Evolutionary conservation across 1,284 basidiomycete genomes (phyloP), one percentile per base, ranked within the genome.

Genomic region (Melampsora americana): DNA sequence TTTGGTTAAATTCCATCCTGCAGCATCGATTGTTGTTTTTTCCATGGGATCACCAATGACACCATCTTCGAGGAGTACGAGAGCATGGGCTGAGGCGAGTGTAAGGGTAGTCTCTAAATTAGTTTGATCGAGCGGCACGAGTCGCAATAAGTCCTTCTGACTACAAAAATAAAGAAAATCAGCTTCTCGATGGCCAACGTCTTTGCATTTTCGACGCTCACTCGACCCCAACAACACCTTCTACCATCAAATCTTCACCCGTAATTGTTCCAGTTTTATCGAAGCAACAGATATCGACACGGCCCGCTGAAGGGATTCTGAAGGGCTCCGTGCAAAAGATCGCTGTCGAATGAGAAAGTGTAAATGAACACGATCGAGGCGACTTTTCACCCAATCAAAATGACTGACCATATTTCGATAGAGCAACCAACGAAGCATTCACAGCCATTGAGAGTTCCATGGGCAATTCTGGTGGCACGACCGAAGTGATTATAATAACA

Each of bases 31-130:
- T 0, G 95, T 95, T 0, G 92, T 95, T 85, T 95, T 95, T 84
- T 99, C 95, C 95, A 99, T 99, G 0, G 96, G 95, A 82, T 99
- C 96, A 18, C 95, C 96, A 46, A 99, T 95, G 48, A 96, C 86
- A 4, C 93, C 95, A 81, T 87, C 87, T 79, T 93, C 92, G 50
- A 99, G 87, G 69, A 92, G 87, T 26, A 99, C 95, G 3, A 99
- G 86, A 0, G 96, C 95, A 81, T 99, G 96, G 0, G 96, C 95
- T 7, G 93, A 90, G 60, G 95, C 95, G 16, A 99, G 88, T 75
- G 93, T 92, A 0, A 92, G 85, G 2, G 89, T 92, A 0, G 95
- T 97, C 78, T 93, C 89, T 66, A 88, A 86, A 1, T 87, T 85
- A 9, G 90, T 88, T 69, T 91, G 87, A 78, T 89, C 90, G 66